A percentile compares a stretch with the other conserved stretches of the same genome.
Conservation (phyloP, 331 rosid genomes). For the Erythrophleum ivorense region DNA sequence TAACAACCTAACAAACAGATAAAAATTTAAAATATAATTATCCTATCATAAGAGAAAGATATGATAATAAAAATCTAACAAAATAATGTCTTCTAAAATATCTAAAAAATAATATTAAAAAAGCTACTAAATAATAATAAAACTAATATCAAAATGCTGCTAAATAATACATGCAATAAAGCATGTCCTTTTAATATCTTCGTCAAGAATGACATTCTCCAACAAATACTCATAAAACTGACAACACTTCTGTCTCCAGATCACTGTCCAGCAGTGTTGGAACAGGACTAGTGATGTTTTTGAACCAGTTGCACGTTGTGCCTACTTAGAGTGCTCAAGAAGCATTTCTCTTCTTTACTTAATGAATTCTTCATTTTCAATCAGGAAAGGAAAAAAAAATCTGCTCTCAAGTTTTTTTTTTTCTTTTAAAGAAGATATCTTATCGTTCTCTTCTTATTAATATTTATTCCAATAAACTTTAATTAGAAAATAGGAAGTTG, state of each 20-base stretch:
- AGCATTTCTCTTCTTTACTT: neutral
- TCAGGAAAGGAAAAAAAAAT: neutral
- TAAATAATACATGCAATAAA: neutral
- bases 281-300: neutral
- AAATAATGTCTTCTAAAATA: neutral
- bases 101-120: neutral
- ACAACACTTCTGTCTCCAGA: neutral
- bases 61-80: neutral
- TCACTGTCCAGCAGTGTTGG: neutral
- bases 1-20: too few relatives aligned
- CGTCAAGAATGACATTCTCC: neutral
- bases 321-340: neutral
- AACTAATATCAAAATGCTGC: neutral
- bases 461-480: neutral
- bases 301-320: neutral
- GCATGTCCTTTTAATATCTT: neutral
- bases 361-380: neutral
- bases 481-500: constrained; percentile 1
- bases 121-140: neutral
- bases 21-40: too few relatives aligned
- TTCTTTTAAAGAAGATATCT: neutral
- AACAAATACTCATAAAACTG: neutral
- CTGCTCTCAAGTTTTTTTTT: neutral
- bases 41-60: neutral
- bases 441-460: neutral